A percentile compares a stretch with the other conserved stretches of the same genome.
phyloP scores from a whole-genome alignment of 1,284 basidiomycete species.

The Sanghuangporus sanghuang region DNA sequence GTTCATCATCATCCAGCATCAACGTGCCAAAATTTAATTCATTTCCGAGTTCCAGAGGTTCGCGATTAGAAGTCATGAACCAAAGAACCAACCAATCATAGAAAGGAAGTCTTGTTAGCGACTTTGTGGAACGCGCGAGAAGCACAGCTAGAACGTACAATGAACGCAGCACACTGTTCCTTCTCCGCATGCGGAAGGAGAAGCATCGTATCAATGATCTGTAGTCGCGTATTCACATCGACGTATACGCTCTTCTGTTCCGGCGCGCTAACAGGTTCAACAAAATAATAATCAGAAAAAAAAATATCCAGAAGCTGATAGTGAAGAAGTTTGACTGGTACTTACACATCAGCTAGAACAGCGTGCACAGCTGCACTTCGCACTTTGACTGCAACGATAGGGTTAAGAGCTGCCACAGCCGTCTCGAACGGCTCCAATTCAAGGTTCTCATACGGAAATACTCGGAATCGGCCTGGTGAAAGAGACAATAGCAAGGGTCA shows the following conservation, averaged over 20 bases:
- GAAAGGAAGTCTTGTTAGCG: background rate
- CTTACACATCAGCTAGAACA: constrained; percentile 67
- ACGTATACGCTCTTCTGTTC: constrained; percentile 58
- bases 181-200: constrained; percentile 73
- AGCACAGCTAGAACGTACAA: constrained; percentile 39
- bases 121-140: background rate
- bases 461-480: constrained; percentile 48
- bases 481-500: background rate
- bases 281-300: background rate
- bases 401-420: constrained; percentile 69
- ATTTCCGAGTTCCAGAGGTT: background rate
- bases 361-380: constrained; percentile 76
- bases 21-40: background rate
- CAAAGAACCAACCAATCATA: background rate
- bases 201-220: constrained; percentile 63
- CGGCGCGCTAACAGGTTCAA: constrained; percentile 30
- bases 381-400: constrained; percentile 77
- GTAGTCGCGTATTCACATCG: constrained; percentile 66
- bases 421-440: constrained; percentile 66
- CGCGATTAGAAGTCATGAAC: background rate
- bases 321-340: constrained; percentile 19
- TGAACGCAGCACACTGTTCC: constrained; percentile 81
- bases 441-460: constrained; percentile 70
- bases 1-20: background rate
- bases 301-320: background rate